Percentiles rank a stretch among this genome's conserved stretches.
These are phyloP conservation scores for Candida railenensis DNA, from an alignment of 805 yeast genomes.

Conservation along the genomic window DNA sequence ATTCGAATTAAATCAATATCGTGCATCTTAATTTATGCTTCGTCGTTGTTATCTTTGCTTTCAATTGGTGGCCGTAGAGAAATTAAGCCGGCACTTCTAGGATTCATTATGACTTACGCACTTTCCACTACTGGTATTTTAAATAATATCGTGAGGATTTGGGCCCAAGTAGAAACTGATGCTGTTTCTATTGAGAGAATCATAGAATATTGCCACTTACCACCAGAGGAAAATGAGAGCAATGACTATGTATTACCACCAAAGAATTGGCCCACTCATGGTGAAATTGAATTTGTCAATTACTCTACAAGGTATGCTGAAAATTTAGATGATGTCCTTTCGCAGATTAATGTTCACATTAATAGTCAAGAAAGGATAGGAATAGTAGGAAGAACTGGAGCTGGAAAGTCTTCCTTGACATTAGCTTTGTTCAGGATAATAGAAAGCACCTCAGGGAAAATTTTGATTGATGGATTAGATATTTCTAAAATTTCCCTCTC, in stretches of 20 bases:
- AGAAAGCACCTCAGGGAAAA: constrained; percentile 23
- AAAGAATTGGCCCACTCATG: constrained; percentile 21
- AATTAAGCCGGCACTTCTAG: constrained; percentile 22
- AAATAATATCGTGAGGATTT: constrained; percentile 18
- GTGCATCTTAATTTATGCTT: constrained; percentile 16
- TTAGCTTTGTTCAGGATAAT: constrained; percentile 27
- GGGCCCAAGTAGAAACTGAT: constrained; percentile 25
- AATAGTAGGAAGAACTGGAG: constrained; percentile 31
- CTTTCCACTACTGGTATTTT: constrained; percentile 19
- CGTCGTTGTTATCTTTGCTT: constrained; percentile 19
- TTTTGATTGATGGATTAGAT: constrained; percentile 22
- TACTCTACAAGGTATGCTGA: constrained; percentile 24
- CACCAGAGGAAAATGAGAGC: constrained; percentile 15
- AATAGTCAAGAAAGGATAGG: constrained; percentile 25
- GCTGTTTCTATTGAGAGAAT: constrained; percentile 25
- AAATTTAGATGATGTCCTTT: constrained; percentile 24
- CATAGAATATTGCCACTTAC: constrained; percentile 22
- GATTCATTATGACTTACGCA: constrained; percentile 29
- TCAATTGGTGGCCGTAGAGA: constrained; percentile 16
- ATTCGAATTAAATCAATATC: constrained; percentile 24
- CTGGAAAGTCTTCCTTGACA: constrained; percentile 28
- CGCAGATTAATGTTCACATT: constrained; percentile 20
- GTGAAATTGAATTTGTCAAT: constrained; percentile 21
- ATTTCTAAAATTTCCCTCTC: constrained; percentile 22
- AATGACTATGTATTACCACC: constrained; percentile 12